Evolutionary conservation across 257 asterid species (phyloP), one percentile per base, ranked within the genome.

Genomic region (Pogostemon cablin): DNA sequence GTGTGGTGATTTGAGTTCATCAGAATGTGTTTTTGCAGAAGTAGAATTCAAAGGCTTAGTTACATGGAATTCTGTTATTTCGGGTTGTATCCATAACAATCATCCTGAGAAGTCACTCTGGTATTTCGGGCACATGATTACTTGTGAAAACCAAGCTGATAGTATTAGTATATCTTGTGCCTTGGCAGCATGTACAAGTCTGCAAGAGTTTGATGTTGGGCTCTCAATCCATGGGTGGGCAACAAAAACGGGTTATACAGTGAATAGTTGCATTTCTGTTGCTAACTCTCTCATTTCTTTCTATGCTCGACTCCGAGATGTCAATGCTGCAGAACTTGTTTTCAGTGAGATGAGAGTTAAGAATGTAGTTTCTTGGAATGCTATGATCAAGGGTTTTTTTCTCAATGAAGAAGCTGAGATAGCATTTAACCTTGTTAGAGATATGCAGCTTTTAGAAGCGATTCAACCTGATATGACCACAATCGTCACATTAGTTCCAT

Each of bases 291-390:
- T 86, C 60, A 63, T 88, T 81, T 85, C 91, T 4, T 88, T 88
- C 72, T 88, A 86, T 72, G 76, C 82, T 72, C 84, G 77, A 8
- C 48, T 56, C 32, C 64, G 71, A 32, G 82, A 86, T 62, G 46
- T 79, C 43, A 47, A 50, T 67, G 82, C 90, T 63, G 83, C 86
- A 11, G 73, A 77, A 70, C 47, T 59, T 66, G 70, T 88, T 25
- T 88, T 86, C 62, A 34, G 71, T 48, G 74, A 47, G 72, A 79
- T 86, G 81, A 53, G 6, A 25, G 35, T 48, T 38, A 83, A 81
- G 80, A 84, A 88, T 75, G 86, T 76, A 66, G 71, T 88, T 55
- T 84, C 96, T 59, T 88, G 90, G 92, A 88, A 88, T 80, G 84
- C 90, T 47, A 81, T 88, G 87, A 88, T 88, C 10, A 85, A 61